Evolutionary conservation across 306 rosid species (phyloP), one percentile per base, ranked within the genome.

Genomic region (Corylus heterophylla): DNA sequence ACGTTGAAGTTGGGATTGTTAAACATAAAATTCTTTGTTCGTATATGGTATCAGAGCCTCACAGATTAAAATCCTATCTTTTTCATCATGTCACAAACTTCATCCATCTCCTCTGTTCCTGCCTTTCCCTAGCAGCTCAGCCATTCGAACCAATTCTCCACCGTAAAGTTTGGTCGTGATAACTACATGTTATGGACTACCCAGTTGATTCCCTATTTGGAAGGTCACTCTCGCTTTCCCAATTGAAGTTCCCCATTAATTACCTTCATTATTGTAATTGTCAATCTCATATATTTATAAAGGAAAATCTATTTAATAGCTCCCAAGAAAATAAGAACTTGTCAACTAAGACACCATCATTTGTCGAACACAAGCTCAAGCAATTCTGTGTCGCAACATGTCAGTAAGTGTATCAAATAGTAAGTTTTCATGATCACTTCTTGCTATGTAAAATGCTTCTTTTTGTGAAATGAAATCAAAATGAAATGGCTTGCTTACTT

Each of bases 231-330:
- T 29, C 31, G 1, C 31, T 29, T 29, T 29, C n/a, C n/a, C n/a
- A 29, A 29, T 29, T 1, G 31, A 29, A 29, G 31, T 0, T 29
- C n/a, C n/a, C n/a, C n/a, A 76, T 95, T 93, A 68, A 95, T 92
- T 77, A 95, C n/a, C n/a, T n/a, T 69, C 82, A 84, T 50, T 61
- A 70, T 74, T 66, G 78, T 78, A 66, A 70, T 20, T 67, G 73
- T 27, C 17, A 76, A 52, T 52, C 14, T 44, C 71, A n/a, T 49
- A 74, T 76, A 69, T 77, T 54, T 62, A 37, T 37, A 37, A 4
- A 37, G 4, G 4, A 73, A 45, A 79, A 54, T 71, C 20, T 54
- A 52, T 56, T 18, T 7, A 27, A 50, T 16, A 27, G 31, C 76
- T 37, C n/a, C 35, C 42, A 77, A 73, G 71, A 18, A 77, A 44